These are phyloP conservation scores for Nannochloropsis limnetica DNA, from an alignment of 352 stramenopile genomes.

Conservation along the genomic window DNA sequence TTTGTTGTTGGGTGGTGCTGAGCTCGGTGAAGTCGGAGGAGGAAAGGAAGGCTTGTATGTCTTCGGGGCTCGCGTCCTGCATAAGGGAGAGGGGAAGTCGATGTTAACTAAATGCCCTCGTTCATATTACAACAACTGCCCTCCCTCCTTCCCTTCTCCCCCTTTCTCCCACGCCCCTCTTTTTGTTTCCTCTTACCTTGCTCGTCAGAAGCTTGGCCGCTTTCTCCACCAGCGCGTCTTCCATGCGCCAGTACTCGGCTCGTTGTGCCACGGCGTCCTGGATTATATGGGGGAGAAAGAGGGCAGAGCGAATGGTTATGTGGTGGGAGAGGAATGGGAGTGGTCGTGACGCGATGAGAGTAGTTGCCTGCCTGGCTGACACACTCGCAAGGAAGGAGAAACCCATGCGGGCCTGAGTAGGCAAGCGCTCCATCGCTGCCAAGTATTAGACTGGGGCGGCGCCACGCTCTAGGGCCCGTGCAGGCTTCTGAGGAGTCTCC, in stretches of 20 bases:
- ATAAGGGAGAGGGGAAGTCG: background rate
- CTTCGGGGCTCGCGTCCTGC: background rate
- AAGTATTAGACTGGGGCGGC: background rate
- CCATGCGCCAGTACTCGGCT: background rate
- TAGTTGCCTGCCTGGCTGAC: background rate
- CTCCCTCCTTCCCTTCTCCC: background rate
- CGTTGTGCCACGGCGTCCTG: background rate
- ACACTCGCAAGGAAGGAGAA: background rate
- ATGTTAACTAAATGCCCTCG: no score
- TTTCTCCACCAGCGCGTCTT: background rate
- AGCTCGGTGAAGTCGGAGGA: conserved; percentile 2
- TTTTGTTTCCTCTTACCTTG: background rate
- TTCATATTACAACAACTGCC: no score
- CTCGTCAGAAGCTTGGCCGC: conserved; percentile 13
- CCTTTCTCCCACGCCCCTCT: background rate
- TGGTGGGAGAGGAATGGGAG: background rate
- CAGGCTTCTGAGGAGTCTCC: background rate
- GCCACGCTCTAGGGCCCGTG: background rate
- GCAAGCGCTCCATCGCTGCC: background rate
- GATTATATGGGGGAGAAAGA: background rate
- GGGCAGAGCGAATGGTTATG: background rate
- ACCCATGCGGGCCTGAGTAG: background rate
- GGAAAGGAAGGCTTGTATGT: background rate
- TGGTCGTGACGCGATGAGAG: background rate
- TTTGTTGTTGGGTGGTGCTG: conserved; percentile 10